These are phyloP conservation scores for Smittium culicis DNA, from an alignment of 371 early-diverging fungal genomes.

Conservation along the genomic window DNA sequence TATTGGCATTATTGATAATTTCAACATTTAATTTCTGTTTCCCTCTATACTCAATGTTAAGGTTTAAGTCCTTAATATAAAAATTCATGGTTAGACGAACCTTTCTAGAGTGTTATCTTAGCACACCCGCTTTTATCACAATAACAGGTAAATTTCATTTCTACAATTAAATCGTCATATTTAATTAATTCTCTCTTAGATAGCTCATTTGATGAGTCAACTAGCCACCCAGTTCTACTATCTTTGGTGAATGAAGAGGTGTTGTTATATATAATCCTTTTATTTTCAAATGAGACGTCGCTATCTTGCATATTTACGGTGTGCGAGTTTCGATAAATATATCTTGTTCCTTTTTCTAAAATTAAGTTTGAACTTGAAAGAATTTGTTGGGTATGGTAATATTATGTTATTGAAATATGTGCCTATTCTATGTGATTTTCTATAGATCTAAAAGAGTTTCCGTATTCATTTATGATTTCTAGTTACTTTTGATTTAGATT, in stretches of 20 bases:
- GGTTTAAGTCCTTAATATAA: neutral
- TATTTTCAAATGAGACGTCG: conserved; percentile 20
- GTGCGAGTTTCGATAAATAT: conserved; percentile 32
- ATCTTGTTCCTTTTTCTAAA: conserved; percentile 20
- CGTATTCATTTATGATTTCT: too few relatives aligned
- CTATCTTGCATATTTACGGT: conserved; percentile 16
- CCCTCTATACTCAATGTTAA: neutral
- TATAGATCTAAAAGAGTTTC: too few relatives aligned
- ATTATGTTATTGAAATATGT: too few relatives aligned
- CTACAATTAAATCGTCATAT: conserved; percentile 10
- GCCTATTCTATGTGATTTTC: too few relatives aligned
- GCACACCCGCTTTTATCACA: conserved; percentile 7
- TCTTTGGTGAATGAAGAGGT: neutral
- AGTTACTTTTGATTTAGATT: too few relatives aligned
- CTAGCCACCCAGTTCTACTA: conserved; percentile 3
- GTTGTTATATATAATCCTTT: conserved; percentile 13
- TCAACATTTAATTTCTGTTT: neutral
- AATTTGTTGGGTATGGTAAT: conserved; percentile 23
- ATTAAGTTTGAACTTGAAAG: conserved; percentile 37
- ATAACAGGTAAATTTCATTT: neutral
- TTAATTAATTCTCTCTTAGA: neutral
- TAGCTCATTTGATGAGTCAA: neutral
- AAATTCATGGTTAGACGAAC: neutral
- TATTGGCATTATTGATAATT: neutral
- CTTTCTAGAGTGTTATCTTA: neutral